These are phyloP conservation scores for Sporothrix luriei DNA, from an alignment of 2,329 filamentous ascomycete species.

Conservation along the genomic window DNA sequence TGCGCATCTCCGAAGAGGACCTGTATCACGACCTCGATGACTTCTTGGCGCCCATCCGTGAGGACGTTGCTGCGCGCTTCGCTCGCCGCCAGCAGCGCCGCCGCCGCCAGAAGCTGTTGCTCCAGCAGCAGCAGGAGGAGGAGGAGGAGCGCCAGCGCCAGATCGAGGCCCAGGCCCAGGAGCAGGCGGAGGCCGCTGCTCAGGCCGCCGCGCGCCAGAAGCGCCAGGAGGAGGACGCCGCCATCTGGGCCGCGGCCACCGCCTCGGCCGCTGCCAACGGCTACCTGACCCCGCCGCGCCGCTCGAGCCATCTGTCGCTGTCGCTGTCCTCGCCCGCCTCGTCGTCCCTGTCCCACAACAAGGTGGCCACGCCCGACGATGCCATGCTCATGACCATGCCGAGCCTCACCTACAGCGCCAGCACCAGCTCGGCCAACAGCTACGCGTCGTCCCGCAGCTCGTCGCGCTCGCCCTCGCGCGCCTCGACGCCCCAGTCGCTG, in stretches of 20 bases:
- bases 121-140: slow-evolving; percentile 50
- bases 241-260: slow-evolving; percentile 35
- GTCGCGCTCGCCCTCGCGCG: slow-evolving; percentile 50
- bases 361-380: slow-evolving; percentile 40
- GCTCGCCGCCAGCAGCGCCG: slow-evolving; percentile 53
- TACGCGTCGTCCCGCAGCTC: slow-evolving; percentile 53
- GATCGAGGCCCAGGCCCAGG: slow-evolving; percentile 19
- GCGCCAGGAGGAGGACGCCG: slow-evolving; percentile 45
- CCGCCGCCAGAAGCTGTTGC: slow-evolving; percentile 34
- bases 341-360: slow-evolving; percentile 16
- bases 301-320: slow-evolving; percentile 38
- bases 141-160: slow-evolving; percentile 34
- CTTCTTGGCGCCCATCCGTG: slow-evolving; percentile 84
- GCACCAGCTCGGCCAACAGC: slow-evolving; percentile 50
- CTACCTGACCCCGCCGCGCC: slow-evolving; percentile 51
- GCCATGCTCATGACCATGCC: slow-evolving; percentile 44
- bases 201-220: slow-evolving; percentile 15
- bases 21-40: slow-evolving; percentile 83
- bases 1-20: slow-evolving; percentile 81
- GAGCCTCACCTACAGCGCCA: slow-evolving; percentile 50
- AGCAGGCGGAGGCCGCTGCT: neutral
- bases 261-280: slow-evolving; percentile 39
- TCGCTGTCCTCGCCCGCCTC: neutral
- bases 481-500: slow-evolving; percentile 53
- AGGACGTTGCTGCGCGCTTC: slow-evolving; percentile 56